Evolutionary conservation across 1,139 yeast species (phyloP).

Genomic region (Suhomyces chickasaworum): DNA sequence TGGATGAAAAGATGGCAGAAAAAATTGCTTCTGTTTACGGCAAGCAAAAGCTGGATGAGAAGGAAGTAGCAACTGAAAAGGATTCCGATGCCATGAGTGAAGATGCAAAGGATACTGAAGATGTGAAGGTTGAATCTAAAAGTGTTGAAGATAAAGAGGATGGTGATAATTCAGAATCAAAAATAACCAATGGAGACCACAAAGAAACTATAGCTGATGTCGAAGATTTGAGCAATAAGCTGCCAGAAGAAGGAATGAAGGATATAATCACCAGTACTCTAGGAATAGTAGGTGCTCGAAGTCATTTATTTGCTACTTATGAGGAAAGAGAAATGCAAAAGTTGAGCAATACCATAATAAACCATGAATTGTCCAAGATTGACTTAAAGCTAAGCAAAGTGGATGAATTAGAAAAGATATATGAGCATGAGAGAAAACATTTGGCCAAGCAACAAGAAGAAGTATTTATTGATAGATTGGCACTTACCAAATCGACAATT

Average conservation of each 20-base stretch:
- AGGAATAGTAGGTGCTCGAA: conserved; percentile 75
- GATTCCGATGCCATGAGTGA: conserved; percentile 1
- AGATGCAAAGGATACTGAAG: not conserved
- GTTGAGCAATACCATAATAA: conserved; percentile 59
- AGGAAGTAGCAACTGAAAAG: conserved; percentile 8
- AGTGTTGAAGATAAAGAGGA: conserved; percentile 1
- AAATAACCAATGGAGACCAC: conserved; percentile 10
- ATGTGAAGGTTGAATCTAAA: not conserved
- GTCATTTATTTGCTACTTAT: conserved; percentile 78
- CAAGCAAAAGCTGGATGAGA: conserved; percentile 13
- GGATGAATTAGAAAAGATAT: conserved; percentile 70
- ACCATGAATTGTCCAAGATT: conserved; percentile 71
- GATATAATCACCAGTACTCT: conserved; percentile 60
- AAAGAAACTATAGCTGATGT: conserved; percentile 3
- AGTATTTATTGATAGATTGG: conserved; percentile 73
- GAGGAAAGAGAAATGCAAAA: conserved; percentile 80
- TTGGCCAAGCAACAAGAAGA: conserved; percentile 81
- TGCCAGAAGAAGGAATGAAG: conserved; percentile 21
- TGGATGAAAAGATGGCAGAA: conserved; percentile 50
- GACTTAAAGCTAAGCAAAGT: conserved; percentile 76
- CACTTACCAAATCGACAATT: conserved; percentile 64
- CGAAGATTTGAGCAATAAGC: conserved; percentile 10
- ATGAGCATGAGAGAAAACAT: conserved; percentile 76
- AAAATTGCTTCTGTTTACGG: conserved; percentile 34
- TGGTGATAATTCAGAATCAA: conserved; percentile 3